Evolutionary conservation across 1,139 yeast species (phyloP).

Genomic region (Hanseniaspora sp.): DNA sequence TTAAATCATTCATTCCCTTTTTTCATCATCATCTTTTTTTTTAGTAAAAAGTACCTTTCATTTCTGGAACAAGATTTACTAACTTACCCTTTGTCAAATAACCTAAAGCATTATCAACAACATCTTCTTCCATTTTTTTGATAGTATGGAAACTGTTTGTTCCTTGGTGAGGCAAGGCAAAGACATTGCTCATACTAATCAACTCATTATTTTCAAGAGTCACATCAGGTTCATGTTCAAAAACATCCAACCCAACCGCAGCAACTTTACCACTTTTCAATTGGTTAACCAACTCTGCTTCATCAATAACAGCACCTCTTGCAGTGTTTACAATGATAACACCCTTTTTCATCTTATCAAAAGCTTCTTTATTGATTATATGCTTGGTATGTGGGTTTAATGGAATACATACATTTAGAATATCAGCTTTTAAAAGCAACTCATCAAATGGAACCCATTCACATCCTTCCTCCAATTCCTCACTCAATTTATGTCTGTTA

Average conservation of each 20-base stretch:
- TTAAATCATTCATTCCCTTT: not conserved
- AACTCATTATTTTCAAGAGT: slow-evolving; percentile 38
- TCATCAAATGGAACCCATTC: slow-evolving; percentile 50
- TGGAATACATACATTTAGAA: slow-evolving; percentile 54
- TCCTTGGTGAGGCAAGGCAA: slow-evolving; percentile 73
- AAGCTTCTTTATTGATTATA: slow-evolving; percentile 41
- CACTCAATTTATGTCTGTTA: slow-evolving; percentile 44
- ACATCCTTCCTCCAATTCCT: slow-evolving; percentile 46
- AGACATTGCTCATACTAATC: slow-evolving; percentile 42
- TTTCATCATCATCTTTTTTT: no score
- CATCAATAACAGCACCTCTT: slow-evolving; percentile 66
- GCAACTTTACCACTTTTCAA: slow-evolving; percentile 61
- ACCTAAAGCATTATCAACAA: slow-evolving; percentile 33
- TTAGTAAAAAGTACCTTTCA: slow-evolving; percentile 24
- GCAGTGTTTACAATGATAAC: slow-evolving; percentile 59
- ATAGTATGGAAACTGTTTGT: slow-evolving; percentile 56
- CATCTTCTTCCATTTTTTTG: slow-evolving; percentile 44
- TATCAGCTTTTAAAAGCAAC: slow-evolving; percentile 43
- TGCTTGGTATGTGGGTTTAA: slow-evolving; percentile 49
- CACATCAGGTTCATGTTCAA: slow-evolving; percentile 69
- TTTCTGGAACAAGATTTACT: slow-evolving; percentile 58
- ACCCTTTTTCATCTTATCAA: slow-evolving; percentile 53
- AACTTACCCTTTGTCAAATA: slow-evolving; percentile 50
- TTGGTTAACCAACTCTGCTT: slow-evolving; percentile 47
- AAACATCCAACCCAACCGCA: slow-evolving; percentile 72